Evolutionary conservation across 78 protist species (phyloP), one percentile per base, ranked within the genome.

Genomic region (Dictyostelium capitatum): DNA sequence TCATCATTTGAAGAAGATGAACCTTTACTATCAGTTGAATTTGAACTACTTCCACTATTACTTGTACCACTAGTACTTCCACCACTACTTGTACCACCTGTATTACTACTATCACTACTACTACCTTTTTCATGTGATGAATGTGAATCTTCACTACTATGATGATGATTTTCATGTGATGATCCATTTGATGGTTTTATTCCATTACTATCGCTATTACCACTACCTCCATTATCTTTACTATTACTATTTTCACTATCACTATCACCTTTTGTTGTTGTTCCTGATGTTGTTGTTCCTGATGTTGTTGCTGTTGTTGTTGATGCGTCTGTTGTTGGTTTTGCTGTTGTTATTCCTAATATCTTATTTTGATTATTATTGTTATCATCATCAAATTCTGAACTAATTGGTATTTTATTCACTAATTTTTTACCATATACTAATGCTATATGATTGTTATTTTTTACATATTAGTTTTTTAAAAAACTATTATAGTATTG

Each of bases 101-200:
- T 53, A 20, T 32, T 43, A 9, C 28, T 41, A 28, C 41, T 48
- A 37, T 75, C 48, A 11, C n/a, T 2, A 11, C 64, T 43, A 46
- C 32, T 72, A 28, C 51, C 41, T 11, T 64, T 64, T n/a, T 64
- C 46, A 28, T 12, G 11, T n/a, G 46, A 25, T 41, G 77, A 69
- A 23, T 37, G 32, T 70, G 78, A 37, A 70, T 25, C 43, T 3
- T 37, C 43, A 37, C 43, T 37, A 37, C 2, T 37, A 37, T 37
- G 62, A 11, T 12, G 57, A 12, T 53, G 57, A 11, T 53, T 28
- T 11, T 65, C 53, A 17, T 73, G 80, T 46, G 83, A 56, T 79
- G 74, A 53, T 56, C 73, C 14, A 51, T 54, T 79, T 19, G 84
- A 6, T 79, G 84, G 37, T n/a, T 59, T 57, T 9, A 30, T 17